Percentiles rank a stretch among this genome's conserved stretches.
phyloP scores from a whole-genome alignment of 2,329 filamentous ascomycete species.

The Colletotrichum tabaci region DNA sequence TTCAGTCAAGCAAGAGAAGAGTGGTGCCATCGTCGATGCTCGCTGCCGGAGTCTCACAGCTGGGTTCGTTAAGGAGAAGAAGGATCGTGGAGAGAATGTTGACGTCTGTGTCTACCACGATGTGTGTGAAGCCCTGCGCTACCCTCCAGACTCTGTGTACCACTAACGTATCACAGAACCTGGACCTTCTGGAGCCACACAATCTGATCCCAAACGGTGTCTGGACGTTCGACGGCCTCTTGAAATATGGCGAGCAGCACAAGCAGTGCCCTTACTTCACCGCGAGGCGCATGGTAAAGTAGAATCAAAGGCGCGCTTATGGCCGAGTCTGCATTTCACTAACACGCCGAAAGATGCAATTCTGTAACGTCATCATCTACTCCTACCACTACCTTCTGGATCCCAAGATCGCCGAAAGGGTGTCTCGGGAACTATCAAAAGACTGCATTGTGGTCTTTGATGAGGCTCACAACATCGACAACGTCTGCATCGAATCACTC shows the following conservation, averaged over 20 bases:
- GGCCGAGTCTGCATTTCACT: conserved; percentile 15
- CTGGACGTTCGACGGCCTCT: conserved; percentile 92
- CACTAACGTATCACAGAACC: conserved; percentile 71
- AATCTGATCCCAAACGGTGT: conserved; percentile 95
- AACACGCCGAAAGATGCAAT: conserved; percentile 80
- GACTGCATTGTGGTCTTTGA: conserved; percentile 99
- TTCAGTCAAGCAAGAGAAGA: conserved; percentile 96
- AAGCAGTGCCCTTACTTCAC: conserved; percentile 99
- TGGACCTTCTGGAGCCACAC: conserved; percentile 94
- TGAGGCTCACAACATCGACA: conserved; percentile 99
- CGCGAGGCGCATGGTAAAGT: conserved; percentile 85
- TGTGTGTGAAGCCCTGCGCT: conserved; percentile 59
- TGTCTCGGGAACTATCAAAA: conserved; percentile 95
- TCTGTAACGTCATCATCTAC: conserved; percentile 99
- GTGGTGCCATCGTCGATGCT: conserved; percentile 93
- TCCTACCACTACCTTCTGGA: conserved; percentile 99
- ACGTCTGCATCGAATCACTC: conserved; percentile 97
- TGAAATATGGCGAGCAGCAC: conserved; percentile 92
- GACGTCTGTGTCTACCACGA: conserved; percentile 97
- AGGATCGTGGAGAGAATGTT: conserved; percentile 93
- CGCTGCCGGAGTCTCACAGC: conserved; percentile 95
- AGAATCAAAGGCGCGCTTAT: not conserved
- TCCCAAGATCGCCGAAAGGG: conserved; percentile 95
- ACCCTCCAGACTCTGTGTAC: not conserved
- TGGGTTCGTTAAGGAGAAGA: conserved; percentile 98